These are phyloP conservation scores for Tylopilus rubrobrunneus DNA, from an alignment of 768 basidiomycete genomes.

Conservation along the genomic window DNA sequence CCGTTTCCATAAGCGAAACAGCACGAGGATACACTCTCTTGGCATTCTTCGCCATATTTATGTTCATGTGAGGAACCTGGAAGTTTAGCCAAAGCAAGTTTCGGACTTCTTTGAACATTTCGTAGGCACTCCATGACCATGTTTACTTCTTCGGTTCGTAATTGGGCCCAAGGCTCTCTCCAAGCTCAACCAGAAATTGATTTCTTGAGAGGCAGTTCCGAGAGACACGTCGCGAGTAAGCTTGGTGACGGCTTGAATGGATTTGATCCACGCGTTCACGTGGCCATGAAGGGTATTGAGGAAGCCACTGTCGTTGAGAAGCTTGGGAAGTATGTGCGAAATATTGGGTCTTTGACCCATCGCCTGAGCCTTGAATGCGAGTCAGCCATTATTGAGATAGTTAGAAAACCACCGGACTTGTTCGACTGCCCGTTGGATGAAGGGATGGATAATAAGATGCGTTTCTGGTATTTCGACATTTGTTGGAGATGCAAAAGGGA, in stretches of 20 bases:
- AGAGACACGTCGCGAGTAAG: slow-evolving; percentile 90
- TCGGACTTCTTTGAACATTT: slow-evolving; percentile 98
- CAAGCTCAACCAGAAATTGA: slow-evolving; percentile 97
- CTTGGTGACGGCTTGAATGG: slow-evolving; percentile 95
- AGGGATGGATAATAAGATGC: slow-evolving; percentile 86
- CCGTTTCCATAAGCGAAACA: slow-evolving; percentile 97
- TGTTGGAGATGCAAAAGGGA: slow-evolving; percentile 94
- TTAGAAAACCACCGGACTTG: slow-evolving; percentile 35
- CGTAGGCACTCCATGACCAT: slow-evolving; percentile 92
- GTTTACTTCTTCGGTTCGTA: slow-evolving; percentile 87
- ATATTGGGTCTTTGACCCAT: slow-evolving; percentile 63
- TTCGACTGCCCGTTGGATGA: slow-evolving; percentile 84
- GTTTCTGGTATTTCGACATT: slow-evolving; percentile 98
- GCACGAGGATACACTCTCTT: slow-evolving; percentile 98
- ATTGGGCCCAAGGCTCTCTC: slow-evolving; percentile 91
- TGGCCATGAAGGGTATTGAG: slow-evolving; percentile 90
- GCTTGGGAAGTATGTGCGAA: slow-evolving; percentile 66
- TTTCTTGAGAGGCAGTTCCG: slow-evolving; percentile 96
- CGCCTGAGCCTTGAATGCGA: slow-evolving; percentile 38
- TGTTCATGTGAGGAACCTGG: slow-evolving; percentile 90
- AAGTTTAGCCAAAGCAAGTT: slow-evolving; percentile 95
- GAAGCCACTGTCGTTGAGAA: slow-evolving; percentile 85
- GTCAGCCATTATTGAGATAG: slow-evolving; percentile 30
- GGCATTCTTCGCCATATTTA: slow-evolving; percentile 97
- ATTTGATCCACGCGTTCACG: slow-evolving; percentile 98